A percentile compares a stretch with the other conserved stretches of the same genome.
phyloP scores from a whole-genome alignment of 805 yeast species.

The Teunomyces funiuensis region DNA sequence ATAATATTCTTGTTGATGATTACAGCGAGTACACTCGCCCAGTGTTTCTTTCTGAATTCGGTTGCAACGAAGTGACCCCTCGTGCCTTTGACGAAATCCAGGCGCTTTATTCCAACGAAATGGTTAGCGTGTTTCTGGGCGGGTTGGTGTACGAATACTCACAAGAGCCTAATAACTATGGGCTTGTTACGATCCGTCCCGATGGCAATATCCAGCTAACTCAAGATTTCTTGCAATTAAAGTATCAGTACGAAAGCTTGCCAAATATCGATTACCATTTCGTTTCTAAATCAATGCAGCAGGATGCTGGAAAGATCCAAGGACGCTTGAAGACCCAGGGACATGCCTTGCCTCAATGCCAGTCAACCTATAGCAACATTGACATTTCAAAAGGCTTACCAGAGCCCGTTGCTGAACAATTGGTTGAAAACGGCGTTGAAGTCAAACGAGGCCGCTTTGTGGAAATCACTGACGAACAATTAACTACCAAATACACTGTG shows the following conservation, averaged over 20 bases:
- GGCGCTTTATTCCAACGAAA: conserved; percentile 64
- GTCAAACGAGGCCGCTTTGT: conserved; percentile 51
- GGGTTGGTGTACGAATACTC: conserved; percentile 82
- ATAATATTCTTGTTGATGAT: conserved; percentile 61
- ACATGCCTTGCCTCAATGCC: conserved; percentile 30
- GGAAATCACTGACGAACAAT: conserved; percentile 41
- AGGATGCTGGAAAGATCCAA: conserved; percentile 23
- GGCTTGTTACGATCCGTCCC: conserved; percentile 54
- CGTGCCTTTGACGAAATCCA: conserved; percentile 75
- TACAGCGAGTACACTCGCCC: conserved; percentile 72
- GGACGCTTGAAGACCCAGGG: conserved; percentile 16
- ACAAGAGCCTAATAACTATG: conserved; percentile 78
- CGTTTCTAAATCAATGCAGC: conserved; percentile 23
- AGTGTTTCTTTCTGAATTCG: conserved; percentile 85
- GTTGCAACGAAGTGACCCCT: conserved; percentile 82
- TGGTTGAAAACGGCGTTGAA: conserved; percentile 52
- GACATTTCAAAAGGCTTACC: conserved; percentile 49
- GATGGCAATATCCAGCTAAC: conserved; percentile 44
- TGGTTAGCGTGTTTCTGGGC: conserved; percentile 80
- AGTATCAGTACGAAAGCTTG: conserved; percentile 42
- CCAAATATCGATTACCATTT: conserved; percentile 24
- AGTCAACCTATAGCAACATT: conserved; percentile 31
- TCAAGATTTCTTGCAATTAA: conserved; percentile 45
- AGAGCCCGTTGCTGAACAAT: conserved; percentile 35
- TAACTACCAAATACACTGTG: conserved; percentile 44